Percentiles rank a stretch among this genome's conserved stretches.
These are phyloP conservation scores for Penicillium canariense DNA, from an alignment of 495 filamentous ascomycete genomes.

Conservation along the genomic window DNA sequence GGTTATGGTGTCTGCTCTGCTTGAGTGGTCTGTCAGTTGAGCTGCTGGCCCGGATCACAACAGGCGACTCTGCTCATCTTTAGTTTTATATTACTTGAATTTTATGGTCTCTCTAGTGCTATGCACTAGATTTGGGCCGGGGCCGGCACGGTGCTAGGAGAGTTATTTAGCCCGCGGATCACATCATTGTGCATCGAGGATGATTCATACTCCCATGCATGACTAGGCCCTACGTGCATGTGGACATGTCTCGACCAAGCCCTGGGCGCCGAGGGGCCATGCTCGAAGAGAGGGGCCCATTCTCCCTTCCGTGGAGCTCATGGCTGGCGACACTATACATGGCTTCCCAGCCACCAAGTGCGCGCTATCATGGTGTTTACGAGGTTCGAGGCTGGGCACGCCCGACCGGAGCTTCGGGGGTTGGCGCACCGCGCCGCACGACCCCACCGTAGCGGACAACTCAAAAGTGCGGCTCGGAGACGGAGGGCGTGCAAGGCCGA, in stretches of 20 bases:
- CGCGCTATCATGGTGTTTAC: neutral
- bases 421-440: neutral
- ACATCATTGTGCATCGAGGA: conserved; percentile 15
- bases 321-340: neutral
- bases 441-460: conserved; percentile 8
- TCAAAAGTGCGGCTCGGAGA: conserved; percentile 26
- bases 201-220: conserved; percentile 4
- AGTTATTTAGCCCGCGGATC: conserved; percentile 1
- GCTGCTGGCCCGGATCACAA: neutral
- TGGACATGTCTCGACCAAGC: conserved; percentile 1
- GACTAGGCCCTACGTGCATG: neutral
- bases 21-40: neutral
- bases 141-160: neutral
- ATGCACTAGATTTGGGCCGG: neutral
- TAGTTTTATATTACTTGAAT: no score
- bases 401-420: neutral
- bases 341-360: neutral
- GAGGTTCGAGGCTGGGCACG: neutral
- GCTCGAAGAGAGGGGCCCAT: neutral
- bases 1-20: neutral
- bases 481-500: conserved; percentile 16
- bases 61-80: neutral
- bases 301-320: neutral
- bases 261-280: neutral
- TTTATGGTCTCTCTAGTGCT: no score